Conservation (phyloP, 2,329 filamentous ascomycete genomes). For the Penicillium sp. region DNA sequence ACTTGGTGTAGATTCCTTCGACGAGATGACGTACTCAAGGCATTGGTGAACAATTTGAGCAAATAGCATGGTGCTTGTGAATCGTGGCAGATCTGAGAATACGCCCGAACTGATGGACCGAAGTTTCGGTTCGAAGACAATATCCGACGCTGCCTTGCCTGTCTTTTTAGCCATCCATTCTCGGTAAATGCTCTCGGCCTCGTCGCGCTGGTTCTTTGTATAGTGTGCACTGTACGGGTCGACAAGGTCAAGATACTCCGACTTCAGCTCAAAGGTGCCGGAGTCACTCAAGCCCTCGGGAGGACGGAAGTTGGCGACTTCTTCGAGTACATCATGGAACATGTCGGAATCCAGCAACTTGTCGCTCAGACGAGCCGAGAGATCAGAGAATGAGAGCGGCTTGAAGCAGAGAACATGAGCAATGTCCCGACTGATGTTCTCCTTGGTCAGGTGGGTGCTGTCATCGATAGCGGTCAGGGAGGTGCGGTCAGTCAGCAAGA, state of each 20-base stretch:
- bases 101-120: conserved; percentile 71
- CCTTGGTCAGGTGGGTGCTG: conserved; percentile 53
- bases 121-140: conserved; percentile 87
- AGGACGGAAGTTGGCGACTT: conserved; percentile 83
- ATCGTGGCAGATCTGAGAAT: conserved; percentile 71
- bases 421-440: conserved; percentile 82
- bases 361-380: conserved; percentile 80
- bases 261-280: conserved; percentile 88
- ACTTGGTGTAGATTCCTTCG: conserved; percentile 64
- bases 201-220: conserved; percentile 93
- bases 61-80: conserved; percentile 82
- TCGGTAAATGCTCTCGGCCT: conserved; percentile 85
- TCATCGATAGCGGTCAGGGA: conserved; percentile 55
- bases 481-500: conserved; percentile 83
- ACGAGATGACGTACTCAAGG: conserved; percentile 73
- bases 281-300: conserved; percentile 91
- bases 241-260: conserved; percentile 78
- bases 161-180: conserved; percentile 83
- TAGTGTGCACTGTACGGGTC: conserved; percentile 97
- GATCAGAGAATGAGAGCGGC: conserved; percentile 89
- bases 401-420: conserved; percentile 95
- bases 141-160: conserved; percentile 73
- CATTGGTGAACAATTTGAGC: conserved; percentile 87
- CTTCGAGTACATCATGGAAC: conserved; percentile 77
- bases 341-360: conserved; percentile 85